These are phyloP conservation scores for cucumber (Cucumis sativus) DNA, from an alignment of 306 rosid species.

Conservation along the genomic window Cucumber_9930_V3 NC_026661.2:5046001-5046500, in stretches of 20 bases:
- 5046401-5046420: too few relatives aligned
- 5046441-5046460: too few relatives aligned
- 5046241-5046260: neutral
- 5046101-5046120: constrained; percentile 49
- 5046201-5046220: neutral
- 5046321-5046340: too few relatives aligned
- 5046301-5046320: constrained; percentile 4
- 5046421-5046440: too few relatives aligned
- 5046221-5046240: neutral
- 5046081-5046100: constrained; percentile 47
- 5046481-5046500: too few relatives aligned
- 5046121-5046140: constrained; percentile 20
- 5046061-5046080: constrained; percentile 37
- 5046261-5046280: constrained; percentile 3
- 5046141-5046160: neutral
- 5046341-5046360: too few relatives aligned
- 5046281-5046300: neutral
- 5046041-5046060: neutral
- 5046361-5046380: too few relatives aligned
- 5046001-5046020: neutral
- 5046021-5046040: constrained; percentile 14
- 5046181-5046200: neutral
- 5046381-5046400: too few relatives aligned
- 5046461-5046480: too few relatives aligned
- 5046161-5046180: too few relatives aligned